phyloP scores from a whole-genome alignment of 192 early-diverging fungal genomes.

The Coemansia sp. region DNA sequence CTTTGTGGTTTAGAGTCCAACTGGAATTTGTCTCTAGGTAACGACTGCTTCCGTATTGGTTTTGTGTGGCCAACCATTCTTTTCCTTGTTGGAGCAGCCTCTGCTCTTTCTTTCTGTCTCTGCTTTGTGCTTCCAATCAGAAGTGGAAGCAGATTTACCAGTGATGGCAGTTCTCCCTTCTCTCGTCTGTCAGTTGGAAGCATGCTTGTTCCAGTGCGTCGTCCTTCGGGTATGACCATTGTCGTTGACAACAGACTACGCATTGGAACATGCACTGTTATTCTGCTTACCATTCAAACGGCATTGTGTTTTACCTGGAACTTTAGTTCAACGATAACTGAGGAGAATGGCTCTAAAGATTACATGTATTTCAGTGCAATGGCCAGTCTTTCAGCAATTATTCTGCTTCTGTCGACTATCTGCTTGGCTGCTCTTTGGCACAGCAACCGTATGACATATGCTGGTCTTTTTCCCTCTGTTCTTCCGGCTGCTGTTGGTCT shows the following conservation, averaged over 20 bases:
- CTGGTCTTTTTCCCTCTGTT: conserved; percentile 24
- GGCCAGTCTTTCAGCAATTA: not conserved
- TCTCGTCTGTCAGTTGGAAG: not conserved
- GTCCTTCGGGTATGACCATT: conserved; percentile 16
- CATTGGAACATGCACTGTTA: not conserved
- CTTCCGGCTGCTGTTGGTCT: conserved; percentile 5
- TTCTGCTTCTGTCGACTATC: not conserved
- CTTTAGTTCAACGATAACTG: too few species aligned
- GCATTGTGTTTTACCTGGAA: conserved; percentile 9
- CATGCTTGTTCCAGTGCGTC: conserved; percentile 6
- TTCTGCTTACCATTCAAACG: conserved; percentile 9
- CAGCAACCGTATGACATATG: too few species aligned
- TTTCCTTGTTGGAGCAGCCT: conserved; percentile 4
- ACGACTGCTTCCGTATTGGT: conserved; percentile 42
- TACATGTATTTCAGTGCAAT: too few species aligned
- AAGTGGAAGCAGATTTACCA: too few species aligned
- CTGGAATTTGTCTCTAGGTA: conserved; percentile 1
- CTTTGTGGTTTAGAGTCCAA: not conserved
- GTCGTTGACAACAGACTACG: conserved; percentile 25
- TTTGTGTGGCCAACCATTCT: conserved; percentile 23
- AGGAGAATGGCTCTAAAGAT: too few species aligned
- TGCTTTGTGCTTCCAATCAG: conserved; percentile 5
- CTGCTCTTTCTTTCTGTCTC: not conserved
- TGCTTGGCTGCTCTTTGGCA: not conserved
- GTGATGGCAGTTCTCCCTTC: not conserved